Evolutionary conservation across 2,329 filamentous ascomycete genomes (phyloP).

Genomic region (Ceratocystis lukuohia): DNA sequence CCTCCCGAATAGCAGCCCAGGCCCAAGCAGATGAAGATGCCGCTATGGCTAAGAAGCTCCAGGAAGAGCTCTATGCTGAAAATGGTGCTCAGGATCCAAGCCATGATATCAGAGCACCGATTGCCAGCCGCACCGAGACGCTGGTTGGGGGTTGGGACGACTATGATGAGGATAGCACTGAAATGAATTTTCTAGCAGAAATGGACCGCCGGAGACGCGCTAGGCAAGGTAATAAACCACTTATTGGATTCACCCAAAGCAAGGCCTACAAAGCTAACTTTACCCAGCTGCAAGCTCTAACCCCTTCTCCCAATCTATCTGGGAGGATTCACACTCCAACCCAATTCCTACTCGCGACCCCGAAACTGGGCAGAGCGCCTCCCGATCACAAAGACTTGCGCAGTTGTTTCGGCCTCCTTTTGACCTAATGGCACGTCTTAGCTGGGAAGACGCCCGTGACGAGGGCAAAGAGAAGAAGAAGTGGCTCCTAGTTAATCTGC

Average conservation of each 20-base stretch:
- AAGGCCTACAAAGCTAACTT: neutral
- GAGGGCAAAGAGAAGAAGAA: slow-evolving; percentile 79
- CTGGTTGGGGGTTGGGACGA: slow-evolving; percentile 47
- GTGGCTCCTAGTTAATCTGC: slow-evolving; percentile 92
- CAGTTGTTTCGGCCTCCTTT: slow-evolving; percentile 89
- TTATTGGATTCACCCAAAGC: neutral
- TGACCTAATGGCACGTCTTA: slow-evolving; percentile 65
- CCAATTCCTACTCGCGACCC: slow-evolving; percentile 12
- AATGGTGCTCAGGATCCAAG: slow-evolving; percentile 30
- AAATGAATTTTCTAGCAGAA: slow-evolving; percentile 13
- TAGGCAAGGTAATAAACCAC: slow-evolving; percentile 8
- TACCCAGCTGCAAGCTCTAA: slow-evolving; percentile 22
- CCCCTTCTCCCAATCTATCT: slow-evolving; percentile 31
- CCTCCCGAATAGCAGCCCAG: slow-evolving; percentile 31
- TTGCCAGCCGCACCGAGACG: slow-evolving; percentile 82
- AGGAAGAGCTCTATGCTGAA: slow-evolving; percentile 75
- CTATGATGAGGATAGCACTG: neutral
- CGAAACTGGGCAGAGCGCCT: slow-evolving; percentile 24
- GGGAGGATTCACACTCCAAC: slow-evolving; percentile 25
- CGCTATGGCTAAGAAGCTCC: slow-evolving; percentile 78
- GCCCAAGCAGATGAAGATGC: slow-evolving; percentile 74
- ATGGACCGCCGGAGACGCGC: slow-evolving; percentile 15
- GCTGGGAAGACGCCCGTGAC: slow-evolving; percentile 75
- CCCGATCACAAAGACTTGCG: slow-evolving; percentile 65
- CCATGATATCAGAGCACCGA: slow-evolving; percentile 71